Evolutionary conservation across 116 monocot genomes (phyloP), one percentile per base, ranked within the genome.

Genomic region (Phalaenopsis hybrid): DNA sequence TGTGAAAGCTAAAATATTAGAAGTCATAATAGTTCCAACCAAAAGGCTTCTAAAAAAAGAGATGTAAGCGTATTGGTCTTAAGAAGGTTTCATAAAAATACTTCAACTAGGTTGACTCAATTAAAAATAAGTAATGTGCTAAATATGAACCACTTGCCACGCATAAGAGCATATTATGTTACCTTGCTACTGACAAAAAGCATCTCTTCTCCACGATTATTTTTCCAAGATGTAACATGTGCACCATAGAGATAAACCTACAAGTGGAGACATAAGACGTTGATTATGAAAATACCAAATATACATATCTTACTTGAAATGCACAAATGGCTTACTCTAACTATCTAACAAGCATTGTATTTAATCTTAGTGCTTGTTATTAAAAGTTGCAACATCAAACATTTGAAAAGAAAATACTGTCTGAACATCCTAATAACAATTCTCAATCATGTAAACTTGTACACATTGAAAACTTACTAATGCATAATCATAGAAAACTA

Each of bases 141-240:
- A 72, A 75, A 75, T 75, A 1, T 34, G 41, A 73, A 73, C 10
- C 73, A 41, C 37, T 15, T 73, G 10, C 57, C 6, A 15, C 41
- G 9, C n/a, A 74, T 12, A 18, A 57, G 8, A 33, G 67, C 37
- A 7, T 45, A 48, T 31, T 23, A 73, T 25, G 11, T n/a, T 80
- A 88, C 88, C 88, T 88, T 88, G 20, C 65, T 85, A 76, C 88
- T 88, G 44, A 88, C 63, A 59, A 88, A 88, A 44, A 88, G 83
- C 59, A 80, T 67, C 73, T 88, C 88, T 70, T 88, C 85, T 23
- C 85, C 85, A 74, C 80, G 79, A 43, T 85, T 83, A 82, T 85
- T 85, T 85, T 85, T 88, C 88, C 88, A 88, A 44, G 88, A 85
- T 17, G 82, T 88, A 77, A 88, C 82, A 44, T 88, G 82, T 77